phyloP scores from a whole-genome alignment of 768 basidiomycete genomes.

The Trichaptum fuscoviolaceum region DNA sequence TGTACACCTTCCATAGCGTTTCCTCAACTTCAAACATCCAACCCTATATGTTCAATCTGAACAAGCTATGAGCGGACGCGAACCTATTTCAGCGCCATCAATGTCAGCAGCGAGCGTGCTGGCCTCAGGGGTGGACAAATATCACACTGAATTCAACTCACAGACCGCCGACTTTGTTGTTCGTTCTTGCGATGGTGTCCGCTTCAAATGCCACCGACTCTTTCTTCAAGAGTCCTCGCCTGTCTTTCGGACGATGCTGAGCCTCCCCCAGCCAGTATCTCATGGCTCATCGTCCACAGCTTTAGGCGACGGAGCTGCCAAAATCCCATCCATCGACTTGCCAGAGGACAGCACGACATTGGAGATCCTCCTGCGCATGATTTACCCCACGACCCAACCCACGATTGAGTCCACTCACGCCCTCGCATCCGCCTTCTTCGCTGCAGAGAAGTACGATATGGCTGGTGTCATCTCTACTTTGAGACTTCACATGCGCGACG shows the following conservation, averaged over 20 bases:
- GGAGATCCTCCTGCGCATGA: constrained; percentile 47
- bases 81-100: background rate
- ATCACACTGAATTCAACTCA: constrained; percentile 29
- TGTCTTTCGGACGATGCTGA: constrained; percentile 66
- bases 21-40: background rate
- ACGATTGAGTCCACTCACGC: constrained; percentile 45
- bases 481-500: constrained; percentile 22
- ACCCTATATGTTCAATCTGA: background rate
- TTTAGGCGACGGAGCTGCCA: constrained; percentile 15
- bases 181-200: constrained; percentile 16
- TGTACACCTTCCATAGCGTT: too few relatives aligned
- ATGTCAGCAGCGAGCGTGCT: background rate
- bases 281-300: constrained; percentile 11
- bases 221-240: constrained; percentile 60
- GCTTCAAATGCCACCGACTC: constrained; percentile 36
- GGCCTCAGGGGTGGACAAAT: background rate
- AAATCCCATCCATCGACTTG: constrained; percentile 46
- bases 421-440: constrained; percentile 43
- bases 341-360: constrained; percentile 44
- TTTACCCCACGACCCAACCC: constrained; percentile 61
- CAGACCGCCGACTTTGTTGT: constrained; percentile 51
- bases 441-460: constrained; percentile 65
- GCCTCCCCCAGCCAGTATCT: constrained; percentile 46
- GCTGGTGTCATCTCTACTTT: constrained; percentile 38
- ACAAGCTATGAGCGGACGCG: background rate